phyloP scores from a whole-genome alignment of 2,329 filamentous ascomycete genomes.

The Metarhizium anisopliae region DNA sequence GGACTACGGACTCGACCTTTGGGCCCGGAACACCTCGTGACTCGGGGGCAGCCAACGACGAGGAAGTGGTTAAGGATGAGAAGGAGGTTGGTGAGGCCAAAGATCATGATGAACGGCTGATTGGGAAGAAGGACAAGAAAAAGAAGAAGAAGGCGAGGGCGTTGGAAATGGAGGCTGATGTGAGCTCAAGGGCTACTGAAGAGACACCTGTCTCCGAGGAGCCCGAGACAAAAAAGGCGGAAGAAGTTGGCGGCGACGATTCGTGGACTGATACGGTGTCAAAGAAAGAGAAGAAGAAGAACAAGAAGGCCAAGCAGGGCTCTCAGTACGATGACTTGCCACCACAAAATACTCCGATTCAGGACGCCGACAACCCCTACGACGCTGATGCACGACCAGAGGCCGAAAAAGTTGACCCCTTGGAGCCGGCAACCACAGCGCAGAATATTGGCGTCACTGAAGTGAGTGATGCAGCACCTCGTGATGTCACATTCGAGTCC shows the following conservation, averaged over 20 bases:
- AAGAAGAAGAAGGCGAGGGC: constrained; percentile 17
- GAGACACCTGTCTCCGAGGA: constrained; percentile 7
- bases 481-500: constrained; percentile 3
- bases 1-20: not conserved
- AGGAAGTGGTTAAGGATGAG: not conserved
- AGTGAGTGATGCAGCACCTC: constrained; percentile 1
- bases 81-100: constrained; percentile 3
- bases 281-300: constrained; percentile 21
- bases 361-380: constrained; percentile 4
- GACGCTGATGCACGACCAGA: constrained; percentile 9
- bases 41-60: constrained; percentile 1
- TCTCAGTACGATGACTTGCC: constrained; percentile 2
- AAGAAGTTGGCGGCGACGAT: constrained; percentile 2
- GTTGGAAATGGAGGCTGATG: constrained; percentile 8
- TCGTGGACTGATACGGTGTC: constrained; percentile 9
- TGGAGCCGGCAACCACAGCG: constrained; percentile 8
- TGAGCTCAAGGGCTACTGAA: constrained; percentile 7
- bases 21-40: not conserved
- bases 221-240: constrained; percentile 5
- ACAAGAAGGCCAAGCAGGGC: constrained; percentile 8
- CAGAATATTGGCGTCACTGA: constrained; percentile 4
- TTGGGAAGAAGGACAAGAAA: constrained; percentile 19
- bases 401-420: constrained; percentile 6
- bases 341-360: constrained; percentile 3
- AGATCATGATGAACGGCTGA: constrained; percentile 5